These are phyloP conservation scores for Heimioporus sp. DNA, from an alignment of 768 basidiomycete genomes.

Conservation along the genomic window DNA sequence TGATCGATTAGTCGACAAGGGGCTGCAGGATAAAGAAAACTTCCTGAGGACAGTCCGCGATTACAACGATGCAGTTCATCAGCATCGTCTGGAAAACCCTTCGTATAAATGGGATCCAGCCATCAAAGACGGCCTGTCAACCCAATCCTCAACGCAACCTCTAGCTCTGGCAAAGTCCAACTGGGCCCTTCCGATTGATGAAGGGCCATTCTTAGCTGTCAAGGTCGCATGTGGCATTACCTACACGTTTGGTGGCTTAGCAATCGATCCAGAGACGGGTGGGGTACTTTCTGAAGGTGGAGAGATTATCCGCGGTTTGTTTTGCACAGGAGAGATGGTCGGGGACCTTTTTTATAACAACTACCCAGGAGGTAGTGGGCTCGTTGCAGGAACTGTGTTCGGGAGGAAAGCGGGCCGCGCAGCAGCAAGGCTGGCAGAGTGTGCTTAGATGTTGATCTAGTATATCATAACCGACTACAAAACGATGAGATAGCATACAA, in stretches of 20 bases:
- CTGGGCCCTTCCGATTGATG: slow-evolving; percentile 59
- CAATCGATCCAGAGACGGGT: slow-evolving; percentile 53
- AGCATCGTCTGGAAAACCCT: slow-evolving; percentile 35
- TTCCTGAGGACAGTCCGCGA: slow-evolving; percentile 46
- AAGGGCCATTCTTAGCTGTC: slow-evolving; percentile 59
- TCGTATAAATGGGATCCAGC: slow-evolving; percentile 55
- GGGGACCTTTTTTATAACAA: slow-evolving; percentile 62
- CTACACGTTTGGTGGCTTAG: slow-evolving; percentile 70
- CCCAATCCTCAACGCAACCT: slow-evolving; percentile 37
- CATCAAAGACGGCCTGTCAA: slow-evolving; percentile 60
- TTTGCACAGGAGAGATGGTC: slow-evolving; percentile 69
- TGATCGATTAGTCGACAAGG: slow-evolving; percentile 41
- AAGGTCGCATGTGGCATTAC: slow-evolving; percentile 70
- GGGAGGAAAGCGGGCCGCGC: slow-evolving; percentile 52
- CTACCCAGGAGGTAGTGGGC: slow-evolving; percentile 69
- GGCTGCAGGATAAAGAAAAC: slow-evolving; percentile 40
- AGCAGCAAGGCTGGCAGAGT: slow-evolving; percentile 34
- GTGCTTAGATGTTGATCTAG: too few species aligned
- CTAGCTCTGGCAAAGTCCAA: slow-evolving; percentile 58
- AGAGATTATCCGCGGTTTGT: slow-evolving; percentile 49
- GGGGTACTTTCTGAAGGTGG: slow-evolving; percentile 46
- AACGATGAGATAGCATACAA: too few species aligned
- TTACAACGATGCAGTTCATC: slow-evolving; percentile 51
- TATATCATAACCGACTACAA: too few species aligned
- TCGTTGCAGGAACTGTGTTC: slow-evolving; percentile 66